phyloP scores from a whole-genome alignment of 345 rosid species.

The Pelargonium nanum region DNA sequence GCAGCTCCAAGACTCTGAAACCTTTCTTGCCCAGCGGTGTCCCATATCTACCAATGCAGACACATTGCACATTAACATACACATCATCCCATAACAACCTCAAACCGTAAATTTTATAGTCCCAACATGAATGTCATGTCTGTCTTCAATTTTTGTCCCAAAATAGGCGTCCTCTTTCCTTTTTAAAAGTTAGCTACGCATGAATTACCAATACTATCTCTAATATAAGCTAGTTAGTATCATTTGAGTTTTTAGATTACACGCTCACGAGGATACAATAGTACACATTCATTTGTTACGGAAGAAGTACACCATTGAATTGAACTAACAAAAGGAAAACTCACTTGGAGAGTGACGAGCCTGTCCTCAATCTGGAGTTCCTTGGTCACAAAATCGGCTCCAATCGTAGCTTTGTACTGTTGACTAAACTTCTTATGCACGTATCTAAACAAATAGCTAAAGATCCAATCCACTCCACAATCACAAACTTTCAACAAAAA shows the following conservation, averaged over 20 bases:
- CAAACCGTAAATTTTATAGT: neutral
- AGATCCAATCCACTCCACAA: constrained; percentile 5
- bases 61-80: constrained; percentile 1
- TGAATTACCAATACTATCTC: too few relatives aligned
- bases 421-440: constrained; percentile 90
- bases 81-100: neutral
- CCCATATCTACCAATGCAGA: constrained; percentile 65
- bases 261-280: too few relatives aligned
- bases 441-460: constrained; percentile 18
- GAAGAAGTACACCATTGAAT: too few relatives aligned
- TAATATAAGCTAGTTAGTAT: too few relatives aligned
- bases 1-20: constrained; percentile 98
- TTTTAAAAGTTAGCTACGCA: too few relatives aligned
- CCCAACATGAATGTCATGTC: too few relatives aligned
- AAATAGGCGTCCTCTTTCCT: too few relatives aligned
- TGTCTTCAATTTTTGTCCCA: too few relatives aligned
- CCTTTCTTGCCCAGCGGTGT: constrained; percentile 95
- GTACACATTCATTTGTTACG: too few relatives aligned
- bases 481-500: neutral
- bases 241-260: too few relatives aligned
- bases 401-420: constrained; percentile 96
- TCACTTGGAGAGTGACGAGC: constrained; percentile 87
- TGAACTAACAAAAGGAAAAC: constrained; percentile 1
- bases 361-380: constrained; percentile 87
- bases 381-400: constrained; percentile 98